phyloP scores from a whole-genome alignment of 768 basidiomycete genomes.

The Mycena galopus region DNA sequence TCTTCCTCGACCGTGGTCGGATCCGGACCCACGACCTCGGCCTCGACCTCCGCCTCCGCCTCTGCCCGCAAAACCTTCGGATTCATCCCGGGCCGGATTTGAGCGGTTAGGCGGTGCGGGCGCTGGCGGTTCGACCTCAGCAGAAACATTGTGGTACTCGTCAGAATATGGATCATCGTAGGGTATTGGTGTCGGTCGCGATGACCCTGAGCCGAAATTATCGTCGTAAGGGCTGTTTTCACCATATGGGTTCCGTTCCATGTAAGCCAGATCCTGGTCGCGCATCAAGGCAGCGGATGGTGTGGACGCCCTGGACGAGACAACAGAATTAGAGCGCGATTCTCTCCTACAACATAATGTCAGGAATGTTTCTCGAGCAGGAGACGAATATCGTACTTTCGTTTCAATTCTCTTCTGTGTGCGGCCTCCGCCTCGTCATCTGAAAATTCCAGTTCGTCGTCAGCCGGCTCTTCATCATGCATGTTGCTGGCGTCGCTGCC shows the following conservation, averaged over 20 bases:
- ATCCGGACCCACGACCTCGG: conserved; percentile 51
- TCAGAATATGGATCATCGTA: conserved; percentile 87
- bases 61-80: conserved; percentile 15
- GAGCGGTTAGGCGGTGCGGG: conserved; percentile 9
- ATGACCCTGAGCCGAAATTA: conserved; percentile 66
- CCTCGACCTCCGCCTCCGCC: conserved; percentile 46
- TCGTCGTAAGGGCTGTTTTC: conserved; percentile 78
- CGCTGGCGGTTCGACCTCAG: conserved; percentile 41
- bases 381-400: conserved; percentile 58
- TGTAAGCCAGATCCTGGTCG: conserved; percentile 66
- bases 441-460: conserved; percentile 93
- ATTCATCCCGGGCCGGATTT: conserved; percentile 9
- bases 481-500: conserved; percentile 97
- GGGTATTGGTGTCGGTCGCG: conserved; percentile 76
- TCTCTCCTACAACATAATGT: conserved; percentile 60
- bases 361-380: conserved; percentile 15
- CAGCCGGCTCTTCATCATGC: conserved; percentile 93
- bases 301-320: conserved; percentile 68
- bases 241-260: conserved; percentile 73
- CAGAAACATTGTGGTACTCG: conserved; percentile 42
- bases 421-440: conserved; percentile 94
- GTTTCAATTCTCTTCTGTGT: conserved; percentile 71
- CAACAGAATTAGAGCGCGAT: conserved; percentile 62
- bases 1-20: conserved; percentile 45
- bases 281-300: conserved; percentile 66